Percentiles rank a stretch among this genome's conserved stretches.
Conservation (phyloP, 2,329 filamentous ascomycete genomes). For the Sphaerulina musiva region DNA sequence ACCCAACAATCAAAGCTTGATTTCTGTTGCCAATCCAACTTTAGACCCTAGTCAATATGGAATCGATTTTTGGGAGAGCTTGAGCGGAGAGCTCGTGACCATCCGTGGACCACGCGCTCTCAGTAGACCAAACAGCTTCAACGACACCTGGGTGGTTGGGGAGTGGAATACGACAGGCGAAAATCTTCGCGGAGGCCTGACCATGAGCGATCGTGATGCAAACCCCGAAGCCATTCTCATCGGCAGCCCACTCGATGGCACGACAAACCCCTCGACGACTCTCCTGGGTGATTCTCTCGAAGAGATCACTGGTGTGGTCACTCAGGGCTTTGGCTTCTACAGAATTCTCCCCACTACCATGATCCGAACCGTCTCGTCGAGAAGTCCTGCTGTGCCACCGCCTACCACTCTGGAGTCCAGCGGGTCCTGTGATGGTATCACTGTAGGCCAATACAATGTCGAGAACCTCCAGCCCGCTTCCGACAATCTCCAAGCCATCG, state of each 20-base stretch:
- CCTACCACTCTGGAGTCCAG: constrained; percentile 50
- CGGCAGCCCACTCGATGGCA: constrained; percentile 59
- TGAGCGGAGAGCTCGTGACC: constrained; percentile 62
- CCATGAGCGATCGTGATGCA: constrained; percentile 56
- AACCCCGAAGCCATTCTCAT: constrained; percentile 66
- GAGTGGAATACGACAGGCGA: constrained; percentile 57
- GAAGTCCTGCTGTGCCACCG: constrained; percentile 43
- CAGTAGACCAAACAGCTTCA: constrained; percentile 56
- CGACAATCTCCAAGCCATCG: constrained; percentile 51
- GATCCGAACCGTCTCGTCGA: constrained; percentile 44
- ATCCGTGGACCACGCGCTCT: constrained; percentile 53
- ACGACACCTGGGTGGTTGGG: constrained; percentile 64
- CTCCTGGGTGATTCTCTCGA: constrained; percentile 60
- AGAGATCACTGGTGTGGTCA: constrained; percentile 63
- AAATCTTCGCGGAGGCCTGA: constrained; percentile 59
- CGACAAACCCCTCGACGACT: constrained; percentile 51
- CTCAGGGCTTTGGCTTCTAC: constrained; percentile 62
- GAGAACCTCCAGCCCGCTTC: constrained; percentile 59
- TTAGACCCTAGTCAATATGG: constrained; percentile 58
- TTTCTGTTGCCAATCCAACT: constrained; percentile 55
- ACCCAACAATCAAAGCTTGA: constrained; percentile 54
- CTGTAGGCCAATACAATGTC: constrained; percentile 62
- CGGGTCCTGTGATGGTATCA: constrained; percentile 55
- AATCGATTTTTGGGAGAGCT: constrained; percentile 67
- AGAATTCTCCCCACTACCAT: constrained; percentile 58